Conservation (phyloP, 352 stramenopile species). For the Globisporangium cederbergense region DNA sequence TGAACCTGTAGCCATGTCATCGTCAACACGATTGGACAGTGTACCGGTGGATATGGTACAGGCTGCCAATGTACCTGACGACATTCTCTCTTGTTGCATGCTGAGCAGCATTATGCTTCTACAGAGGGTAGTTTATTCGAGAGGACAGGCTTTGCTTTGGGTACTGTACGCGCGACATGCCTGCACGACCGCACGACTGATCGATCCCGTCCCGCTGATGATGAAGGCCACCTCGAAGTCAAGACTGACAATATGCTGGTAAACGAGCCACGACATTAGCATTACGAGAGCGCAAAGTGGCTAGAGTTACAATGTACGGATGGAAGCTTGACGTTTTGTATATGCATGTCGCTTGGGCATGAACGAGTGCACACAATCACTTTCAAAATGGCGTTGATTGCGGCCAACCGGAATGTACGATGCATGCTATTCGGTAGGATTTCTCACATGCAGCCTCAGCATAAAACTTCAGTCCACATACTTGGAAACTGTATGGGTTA, state of each 20-base stretch:
- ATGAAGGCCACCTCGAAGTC: too few species aligned
- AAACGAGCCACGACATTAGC: background rate
- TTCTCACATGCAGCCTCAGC: background rate
- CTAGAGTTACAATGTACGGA: background rate
- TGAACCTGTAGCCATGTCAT: slow-evolving; percentile 7
- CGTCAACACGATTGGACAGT: background rate
- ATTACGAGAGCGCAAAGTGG: background rate
- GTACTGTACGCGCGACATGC: slow-evolving; percentile 1
- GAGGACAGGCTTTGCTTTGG: background rate
- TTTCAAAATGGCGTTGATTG: too few species aligned
- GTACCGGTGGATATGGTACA: background rate
- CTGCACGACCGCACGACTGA: background rate
- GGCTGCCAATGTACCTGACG: background rate
- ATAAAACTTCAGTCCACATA: background rate
- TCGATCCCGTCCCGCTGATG: background rate
- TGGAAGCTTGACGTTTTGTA: background rate
- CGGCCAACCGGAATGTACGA: too few species aligned
- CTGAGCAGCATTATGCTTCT: background rate
- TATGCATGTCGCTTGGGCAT: too few species aligned
- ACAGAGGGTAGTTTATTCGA: background rate
- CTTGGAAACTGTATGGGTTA: background rate
- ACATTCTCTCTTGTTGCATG: background rate
- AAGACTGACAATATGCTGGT: too few species aligned
- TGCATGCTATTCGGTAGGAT: background rate
- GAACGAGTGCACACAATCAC: too few species aligned